Evolutionary conservation across 352 stramenopile species (phyloP).

Genomic region (Phytopythium oedochilum): DNA sequence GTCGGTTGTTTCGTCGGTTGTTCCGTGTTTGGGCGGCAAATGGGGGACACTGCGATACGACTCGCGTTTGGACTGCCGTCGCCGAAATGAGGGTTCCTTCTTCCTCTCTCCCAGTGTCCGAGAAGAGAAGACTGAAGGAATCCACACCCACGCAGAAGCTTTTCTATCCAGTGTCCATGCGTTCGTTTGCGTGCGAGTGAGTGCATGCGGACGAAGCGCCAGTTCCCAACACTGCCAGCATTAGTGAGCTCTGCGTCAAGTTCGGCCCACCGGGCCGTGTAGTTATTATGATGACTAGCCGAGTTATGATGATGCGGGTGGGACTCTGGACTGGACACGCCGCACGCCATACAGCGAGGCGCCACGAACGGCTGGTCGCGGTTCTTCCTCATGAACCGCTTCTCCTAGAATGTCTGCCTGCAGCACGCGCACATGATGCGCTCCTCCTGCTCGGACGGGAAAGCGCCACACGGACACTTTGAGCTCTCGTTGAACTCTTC

Average conservation of each 20-base stretch:
- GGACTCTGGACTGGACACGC: background rate
- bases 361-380: background rate
- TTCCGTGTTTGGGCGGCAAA: background rate
- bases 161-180: too few species aligned
- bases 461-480: too few species aligned
- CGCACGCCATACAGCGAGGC: background rate
- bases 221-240: background rate
- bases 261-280: background rate
- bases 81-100: too few species aligned
- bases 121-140: too few species aligned
- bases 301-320: background rate
- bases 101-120: too few species aligned
- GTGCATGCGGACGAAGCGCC: background rate
- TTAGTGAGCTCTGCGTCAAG: background rate
- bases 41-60: background rate
- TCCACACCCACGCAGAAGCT: too few species aligned
- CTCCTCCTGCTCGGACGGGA: background rate
- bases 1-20: background rate
- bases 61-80: background rate
- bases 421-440: constrained; percentile 3
- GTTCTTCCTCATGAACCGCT: background rate
- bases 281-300: constrained; percentile 2
- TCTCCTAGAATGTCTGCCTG: background rate
- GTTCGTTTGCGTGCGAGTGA: too few species aligned
- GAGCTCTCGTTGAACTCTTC: too few species aligned